phyloP scores from a whole-genome alignment of 805 yeast genomes.

The Metschnikowia matae region DNA sequence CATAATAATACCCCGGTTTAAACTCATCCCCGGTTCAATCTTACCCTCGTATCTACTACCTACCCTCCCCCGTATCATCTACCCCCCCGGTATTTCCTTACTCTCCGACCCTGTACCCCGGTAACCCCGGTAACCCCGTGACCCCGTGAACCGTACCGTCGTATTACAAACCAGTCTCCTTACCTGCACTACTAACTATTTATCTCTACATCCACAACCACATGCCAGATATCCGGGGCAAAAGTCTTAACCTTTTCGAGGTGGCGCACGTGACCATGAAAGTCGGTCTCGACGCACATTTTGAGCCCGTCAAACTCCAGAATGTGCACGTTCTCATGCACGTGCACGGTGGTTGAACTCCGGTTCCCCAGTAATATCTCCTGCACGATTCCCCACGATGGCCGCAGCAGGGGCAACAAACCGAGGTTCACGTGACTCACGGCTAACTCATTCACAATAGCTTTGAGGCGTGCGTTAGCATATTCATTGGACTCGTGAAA shows the following conservation, averaged over 20 bases:
- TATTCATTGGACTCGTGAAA: conserved; percentile 62
- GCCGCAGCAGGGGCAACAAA: conserved; percentile 64
- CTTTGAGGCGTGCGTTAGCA: conserved; percentile 40
- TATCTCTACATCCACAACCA: conserved; percentile 39
- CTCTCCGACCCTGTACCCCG: too few relatives aligned
- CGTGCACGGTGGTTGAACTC: conserved; percentile 44
- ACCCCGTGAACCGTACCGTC: too few relatives aligned
- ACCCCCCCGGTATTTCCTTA: too few relatives aligned
- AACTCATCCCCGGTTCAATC: too few relatives aligned
- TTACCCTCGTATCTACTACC: too few relatives aligned
- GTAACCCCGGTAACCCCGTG: too few relatives aligned
- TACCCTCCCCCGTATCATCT: too few relatives aligned
- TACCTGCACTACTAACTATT: neutral
- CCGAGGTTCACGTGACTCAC: conserved; percentile 73
- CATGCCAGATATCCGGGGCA: conserved; percentile 85
- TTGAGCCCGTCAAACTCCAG: conserved; percentile 35
- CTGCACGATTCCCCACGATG: conserved; percentile 48
- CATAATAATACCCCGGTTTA: too few relatives aligned
- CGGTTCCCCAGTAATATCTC: neutral
- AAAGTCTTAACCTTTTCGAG: conserved; percentile 72
- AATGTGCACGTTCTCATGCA: conserved; percentile 69
- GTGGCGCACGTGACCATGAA: conserved; percentile 28
- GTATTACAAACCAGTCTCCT: too few relatives aligned
- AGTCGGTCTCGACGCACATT: conserved; percentile 14
- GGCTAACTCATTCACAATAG: conserved; percentile 9